These are phyloP conservation scores for Penicillium steckii DNA, from an alignment of 495 filamentous ascomycete genomes.

Conservation along the genomic window DNA sequence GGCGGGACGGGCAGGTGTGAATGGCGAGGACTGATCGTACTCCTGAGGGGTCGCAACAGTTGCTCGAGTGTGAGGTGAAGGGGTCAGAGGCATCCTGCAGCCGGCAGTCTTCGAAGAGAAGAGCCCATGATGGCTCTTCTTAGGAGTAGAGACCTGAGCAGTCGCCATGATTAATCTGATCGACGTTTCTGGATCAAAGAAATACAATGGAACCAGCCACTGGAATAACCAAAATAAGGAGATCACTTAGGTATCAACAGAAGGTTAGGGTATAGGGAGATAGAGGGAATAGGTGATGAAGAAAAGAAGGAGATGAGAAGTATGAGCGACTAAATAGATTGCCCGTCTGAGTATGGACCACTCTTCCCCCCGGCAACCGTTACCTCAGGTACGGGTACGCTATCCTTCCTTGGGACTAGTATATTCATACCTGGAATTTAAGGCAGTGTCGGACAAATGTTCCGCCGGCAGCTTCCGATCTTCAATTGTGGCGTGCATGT, in stretches of 20 bases:
- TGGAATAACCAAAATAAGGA: slow-evolving; percentile 18
- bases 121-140: slow-evolving; percentile 89
- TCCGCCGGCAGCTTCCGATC: not conserved
- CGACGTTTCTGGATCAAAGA: slow-evolving; percentile 13
- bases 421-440: not conserved
- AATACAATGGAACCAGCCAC: slow-evolving; percentile 18
- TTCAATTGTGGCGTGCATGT: not conserved
- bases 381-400: slow-evolving; percentile 38
- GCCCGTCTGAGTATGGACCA: slow-evolving; percentile 27
- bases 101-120: slow-evolving; percentile 92
- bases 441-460: not conserved
- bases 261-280: slow-evolving; percentile 30
- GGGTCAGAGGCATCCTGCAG: slow-evolving; percentile 90
- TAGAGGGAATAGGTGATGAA: slow-evolving; percentile 21
- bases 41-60: slow-evolving; percentile 53
- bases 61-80: slow-evolving; percentile 69
- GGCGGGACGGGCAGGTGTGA: slow-evolving; percentile 69
- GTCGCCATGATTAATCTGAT: slow-evolving; percentile 70
- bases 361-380: slow-evolving; percentile 40
- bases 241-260: slow-evolving; percentile 18
- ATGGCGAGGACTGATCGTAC: slow-evolving; percentile 44
- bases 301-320: slow-evolving; percentile 15
- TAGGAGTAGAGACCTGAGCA: slow-evolving; percentile 81
- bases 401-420: slow-evolving; percentile 13
- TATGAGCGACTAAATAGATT: slow-evolving; percentile 42